phyloP scores from a whole-genome alignment of 129 eudicot genomes.

The Erigeron canadensis region DNA sequence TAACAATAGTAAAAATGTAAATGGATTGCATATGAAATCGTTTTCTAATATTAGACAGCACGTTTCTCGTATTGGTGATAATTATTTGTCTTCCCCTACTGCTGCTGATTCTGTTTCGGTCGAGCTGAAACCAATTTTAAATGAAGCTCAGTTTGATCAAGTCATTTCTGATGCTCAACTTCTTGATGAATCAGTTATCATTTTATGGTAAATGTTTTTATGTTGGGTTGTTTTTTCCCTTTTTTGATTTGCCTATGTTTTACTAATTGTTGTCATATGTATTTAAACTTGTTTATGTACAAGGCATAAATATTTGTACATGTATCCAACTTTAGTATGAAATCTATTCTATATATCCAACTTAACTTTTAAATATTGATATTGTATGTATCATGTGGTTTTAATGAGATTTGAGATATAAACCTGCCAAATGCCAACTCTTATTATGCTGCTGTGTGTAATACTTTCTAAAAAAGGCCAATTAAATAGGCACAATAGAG shows the following conservation, averaged over 20 bases:
- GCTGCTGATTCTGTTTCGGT: constrained; percentile 46
- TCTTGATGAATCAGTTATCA: constrained; percentile 47
- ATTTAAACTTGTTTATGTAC: no score
- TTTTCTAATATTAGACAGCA: constrained; percentile 12
- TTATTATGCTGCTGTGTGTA: no score
- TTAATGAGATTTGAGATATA: no score
- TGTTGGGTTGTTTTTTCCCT: neutral
- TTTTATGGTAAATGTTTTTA: constrained; percentile 57
- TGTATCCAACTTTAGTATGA: neutral
- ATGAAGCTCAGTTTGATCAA: constrained; percentile 63
- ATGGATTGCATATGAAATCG: constrained; percentile 16
- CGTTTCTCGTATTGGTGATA: constrained; percentile 27
- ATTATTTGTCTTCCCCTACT: constrained; percentile 26
- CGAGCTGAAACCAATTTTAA: constrained; percentile 49
- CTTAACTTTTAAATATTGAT: no score
- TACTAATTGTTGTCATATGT: no score
- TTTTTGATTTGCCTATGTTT: neutral
- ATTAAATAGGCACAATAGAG: no score
- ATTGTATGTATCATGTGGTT: no score
- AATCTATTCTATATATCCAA: no score
- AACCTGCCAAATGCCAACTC: no score
- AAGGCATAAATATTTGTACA: no score
- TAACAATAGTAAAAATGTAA: neutral
- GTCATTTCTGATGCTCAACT: constrained; percentile 59
- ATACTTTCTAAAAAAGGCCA: no score